Evolutionary conservation across 2,329 filamentous ascomycete genomes (phyloP).

Genomic region (Scedosporium minutisporum): DNA sequence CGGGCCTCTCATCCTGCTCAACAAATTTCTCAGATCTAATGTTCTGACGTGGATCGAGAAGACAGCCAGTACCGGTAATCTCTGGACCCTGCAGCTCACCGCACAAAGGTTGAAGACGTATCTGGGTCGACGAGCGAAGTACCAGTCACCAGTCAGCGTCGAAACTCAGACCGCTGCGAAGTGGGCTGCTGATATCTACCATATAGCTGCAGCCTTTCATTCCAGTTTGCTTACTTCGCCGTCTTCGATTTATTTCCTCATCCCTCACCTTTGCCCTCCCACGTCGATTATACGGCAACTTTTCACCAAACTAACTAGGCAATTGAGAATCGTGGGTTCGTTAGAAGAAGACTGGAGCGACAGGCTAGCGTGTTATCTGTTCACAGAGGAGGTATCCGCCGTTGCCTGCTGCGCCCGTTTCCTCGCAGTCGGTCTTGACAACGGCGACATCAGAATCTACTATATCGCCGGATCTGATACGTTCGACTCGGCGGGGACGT

Average conservation of each 20-base stretch:
- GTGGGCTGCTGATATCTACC: not conserved
- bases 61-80: not conserved
- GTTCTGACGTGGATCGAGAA: not conserved
- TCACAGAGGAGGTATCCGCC: not conserved
- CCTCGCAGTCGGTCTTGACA: not conserved
- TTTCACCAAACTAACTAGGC: not conserved
- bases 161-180: not conserved
- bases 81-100: not conserved
- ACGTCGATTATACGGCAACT: not conserved
- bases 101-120: not conserved
- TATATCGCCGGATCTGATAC: not conserved
- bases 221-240: not conserved
- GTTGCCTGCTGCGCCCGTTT: not conserved
- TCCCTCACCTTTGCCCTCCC: not conserved
- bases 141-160: not conserved
- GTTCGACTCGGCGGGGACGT: not conserved
- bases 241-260: not conserved
- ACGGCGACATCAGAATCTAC: not conserved
- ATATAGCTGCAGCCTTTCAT: not conserved
- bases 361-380: not conserved
- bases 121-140: not conserved
- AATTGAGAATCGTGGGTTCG: not conserved
- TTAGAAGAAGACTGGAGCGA: not conserved
- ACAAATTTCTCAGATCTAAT: not conserved
- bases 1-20: not conserved